Evolutionary conservation across 768 basidiomycete species (phyloP).

Genomic region (Phaeotremella fagi): DNA sequence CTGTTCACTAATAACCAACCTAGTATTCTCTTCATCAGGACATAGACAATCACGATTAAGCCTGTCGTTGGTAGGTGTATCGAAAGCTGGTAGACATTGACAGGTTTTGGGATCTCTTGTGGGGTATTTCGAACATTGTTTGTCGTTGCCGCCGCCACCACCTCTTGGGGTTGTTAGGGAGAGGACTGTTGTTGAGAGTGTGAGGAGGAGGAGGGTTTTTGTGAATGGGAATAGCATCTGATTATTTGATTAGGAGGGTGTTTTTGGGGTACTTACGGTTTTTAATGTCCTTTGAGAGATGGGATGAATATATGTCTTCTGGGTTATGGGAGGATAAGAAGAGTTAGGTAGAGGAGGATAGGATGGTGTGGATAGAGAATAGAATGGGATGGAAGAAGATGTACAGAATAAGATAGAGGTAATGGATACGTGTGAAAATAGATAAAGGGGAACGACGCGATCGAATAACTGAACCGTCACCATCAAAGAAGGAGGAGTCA

Average conservation of each 20-base stretch:
- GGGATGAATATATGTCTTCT: neutral
- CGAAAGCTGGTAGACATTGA: neutral
- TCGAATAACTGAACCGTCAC: too few species aligned
- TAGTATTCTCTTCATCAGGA: neutral
- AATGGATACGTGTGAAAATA: too few species aligned
- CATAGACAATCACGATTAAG: neutral
- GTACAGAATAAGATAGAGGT: too few species aligned
- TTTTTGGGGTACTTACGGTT: neutral
- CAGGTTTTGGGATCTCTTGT: neutral
- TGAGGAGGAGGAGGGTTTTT: neutral
- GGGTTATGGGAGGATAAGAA: neutral
- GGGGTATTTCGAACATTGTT: too few species aligned
- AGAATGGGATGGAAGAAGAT: too few species aligned
- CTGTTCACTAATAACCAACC: too few species aligned
- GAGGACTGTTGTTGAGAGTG: neutral
- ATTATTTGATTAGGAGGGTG: neutral
- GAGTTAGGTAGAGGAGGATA: neutral
- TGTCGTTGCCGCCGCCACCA: too few species aligned
- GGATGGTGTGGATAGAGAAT: neutral
- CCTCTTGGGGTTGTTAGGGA: neutral
- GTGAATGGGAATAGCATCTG: neutral
- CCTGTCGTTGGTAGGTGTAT: neutral
- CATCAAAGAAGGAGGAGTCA: too few species aligned
- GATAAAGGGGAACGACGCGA: too few species aligned
- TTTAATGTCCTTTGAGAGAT: neutral